Conservation (phyloP, 2,329 filamentous ascomycete genomes). For the Aspergillus vadensis region DNA sequence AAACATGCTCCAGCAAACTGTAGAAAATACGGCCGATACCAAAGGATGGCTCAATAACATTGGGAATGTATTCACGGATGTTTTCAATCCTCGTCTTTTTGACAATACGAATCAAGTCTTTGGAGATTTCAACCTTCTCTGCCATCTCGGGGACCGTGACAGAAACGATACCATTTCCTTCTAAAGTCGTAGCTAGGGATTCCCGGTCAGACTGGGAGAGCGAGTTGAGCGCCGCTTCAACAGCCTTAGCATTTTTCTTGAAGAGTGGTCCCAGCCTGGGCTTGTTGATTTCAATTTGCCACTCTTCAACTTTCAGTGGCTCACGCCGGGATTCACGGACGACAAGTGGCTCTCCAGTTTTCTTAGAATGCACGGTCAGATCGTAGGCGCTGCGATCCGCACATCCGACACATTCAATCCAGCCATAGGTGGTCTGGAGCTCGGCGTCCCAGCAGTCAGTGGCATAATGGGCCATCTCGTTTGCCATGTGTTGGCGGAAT, state of each 20-base stretch:
- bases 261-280: constrained; percentile 95
- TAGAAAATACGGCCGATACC: constrained; percentile 95
- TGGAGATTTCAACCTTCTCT: constrained; percentile 76
- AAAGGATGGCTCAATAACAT: constrained; percentile 96
- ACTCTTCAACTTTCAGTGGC: constrained; percentile 81
- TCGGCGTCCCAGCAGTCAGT: constrained; percentile 98
- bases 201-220: constrained; percentile 79
- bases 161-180: constrained; percentile 62
- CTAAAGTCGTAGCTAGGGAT: constrained; percentile 75
- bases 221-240: constrained; percentile 76
- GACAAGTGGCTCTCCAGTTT: constrained; percentile 81
- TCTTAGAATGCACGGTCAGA: constrained; percentile 86
- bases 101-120: constrained; percentile 80
- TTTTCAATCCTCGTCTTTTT: constrained; percentile 81
- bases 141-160: constrained; percentile 40
- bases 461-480: constrained; percentile 94
- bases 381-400: constrained; percentile 96
- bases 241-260: constrained; percentile 88
- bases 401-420: constrained; percentile 98
- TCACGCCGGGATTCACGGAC: constrained; percentile 80
- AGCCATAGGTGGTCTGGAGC: constrained; percentile 85
- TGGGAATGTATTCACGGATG: constrained; percentile 86
- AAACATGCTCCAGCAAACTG: constrained; percentile 88
- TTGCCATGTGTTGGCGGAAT: constrained; percentile 95
- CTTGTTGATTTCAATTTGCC: constrained; percentile 83